Conservation (phyloP, 129 eudicot genomes). For the Gnaphalium uliginosum region DNA sequence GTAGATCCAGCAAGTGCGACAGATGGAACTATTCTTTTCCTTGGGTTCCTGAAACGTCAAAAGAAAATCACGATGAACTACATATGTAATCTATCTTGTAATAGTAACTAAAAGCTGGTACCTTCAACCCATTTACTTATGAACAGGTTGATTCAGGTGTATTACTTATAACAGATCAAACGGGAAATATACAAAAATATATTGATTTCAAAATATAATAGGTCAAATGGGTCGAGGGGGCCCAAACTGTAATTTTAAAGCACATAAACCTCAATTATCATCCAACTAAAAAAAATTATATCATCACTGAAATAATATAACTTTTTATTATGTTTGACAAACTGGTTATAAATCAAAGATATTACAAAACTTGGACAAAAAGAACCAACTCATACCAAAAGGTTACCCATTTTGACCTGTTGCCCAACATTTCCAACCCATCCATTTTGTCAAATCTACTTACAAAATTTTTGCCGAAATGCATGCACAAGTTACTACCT, state of each 20-base stretch:
- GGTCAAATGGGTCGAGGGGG: neutral
- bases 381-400: neutral
- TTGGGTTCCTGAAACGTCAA: conserved; percentile 53
- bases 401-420: neutral
- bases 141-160: neutral
- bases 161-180: neutral
- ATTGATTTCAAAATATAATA: no score
- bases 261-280: neutral
- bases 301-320: neutral
- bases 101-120: neutral
- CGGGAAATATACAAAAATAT: neutral
- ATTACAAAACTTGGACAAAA: neutral
- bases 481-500: conserved; percentile 48
- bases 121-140: neutral
- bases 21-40: conserved; percentile 57
- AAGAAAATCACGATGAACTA: neutral
- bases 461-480: neutral
- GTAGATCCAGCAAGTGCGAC: conserved; percentile 78
- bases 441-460: neutral
- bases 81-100: neutral
- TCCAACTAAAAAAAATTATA: no score
- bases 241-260: neutral
- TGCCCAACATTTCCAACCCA: neutral
- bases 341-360: no score
- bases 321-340: neutral